phyloP scores from a whole-genome alignment of 441 rosid species.

The Arabidopsis hybrid region DNA sequence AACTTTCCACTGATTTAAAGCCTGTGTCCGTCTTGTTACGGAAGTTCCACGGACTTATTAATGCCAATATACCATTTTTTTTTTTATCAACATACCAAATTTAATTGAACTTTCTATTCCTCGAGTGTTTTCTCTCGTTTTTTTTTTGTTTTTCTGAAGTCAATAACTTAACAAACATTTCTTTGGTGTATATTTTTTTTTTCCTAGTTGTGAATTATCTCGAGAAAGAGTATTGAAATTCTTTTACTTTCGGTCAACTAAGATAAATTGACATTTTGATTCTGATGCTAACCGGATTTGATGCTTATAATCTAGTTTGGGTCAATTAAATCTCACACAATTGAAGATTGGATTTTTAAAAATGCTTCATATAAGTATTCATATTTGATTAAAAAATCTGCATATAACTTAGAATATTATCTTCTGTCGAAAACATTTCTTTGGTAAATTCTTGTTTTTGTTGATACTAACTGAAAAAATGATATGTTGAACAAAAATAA shows the following conservation, averaged over 20 bases:
- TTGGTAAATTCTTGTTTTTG: background rate
- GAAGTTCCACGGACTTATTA: background rate
- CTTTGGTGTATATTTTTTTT: too few species aligned
- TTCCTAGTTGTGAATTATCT: background rate
- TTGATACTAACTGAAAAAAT: background rate
- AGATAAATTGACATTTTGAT: background rate
- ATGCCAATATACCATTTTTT: slow-evolving; percentile 14
- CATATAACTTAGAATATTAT: background rate
- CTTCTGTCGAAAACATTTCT: background rate
- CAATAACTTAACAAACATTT: background rate
- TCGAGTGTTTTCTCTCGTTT: background rate
- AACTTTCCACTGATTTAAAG: background rate
- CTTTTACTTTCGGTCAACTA: background rate
- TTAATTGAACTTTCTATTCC: slow-evolving; percentile 1
- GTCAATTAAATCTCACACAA: background rate
- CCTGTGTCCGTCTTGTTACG: slow-evolving; percentile 4
- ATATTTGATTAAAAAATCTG: background rate
- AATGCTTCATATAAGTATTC: background rate
- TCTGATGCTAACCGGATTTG: background rate
- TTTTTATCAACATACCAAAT: too few species aligned
- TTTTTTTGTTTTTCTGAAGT: background rate
- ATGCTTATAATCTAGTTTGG: background rate
- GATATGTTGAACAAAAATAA: background rate
- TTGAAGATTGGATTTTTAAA: background rate
- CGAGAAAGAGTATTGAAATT: background rate